phyloP scores from a whole-genome alignment of 345 rosid species.

The Aurinia saxatilis region DNA sequence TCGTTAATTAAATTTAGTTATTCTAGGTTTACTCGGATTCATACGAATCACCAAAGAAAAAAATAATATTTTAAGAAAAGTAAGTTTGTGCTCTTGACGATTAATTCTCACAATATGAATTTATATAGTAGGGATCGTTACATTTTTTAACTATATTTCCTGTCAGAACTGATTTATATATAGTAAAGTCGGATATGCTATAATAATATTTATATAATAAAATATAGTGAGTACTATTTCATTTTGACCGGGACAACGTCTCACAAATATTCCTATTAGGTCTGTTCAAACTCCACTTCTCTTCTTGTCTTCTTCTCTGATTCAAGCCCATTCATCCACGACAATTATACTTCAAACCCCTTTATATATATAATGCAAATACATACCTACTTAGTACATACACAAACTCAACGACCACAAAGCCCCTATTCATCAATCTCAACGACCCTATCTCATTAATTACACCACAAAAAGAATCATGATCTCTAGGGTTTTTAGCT shows the following conservation, averaged over 20 bases:
- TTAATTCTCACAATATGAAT: too few relatives aligned
- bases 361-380: slow-evolving; percentile 6
- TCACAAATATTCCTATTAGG: slow-evolving; percentile 22
- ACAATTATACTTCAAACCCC: slow-evolving; percentile 12
- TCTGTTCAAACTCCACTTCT: slow-evolving; percentile 22
- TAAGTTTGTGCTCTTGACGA: too few relatives aligned
- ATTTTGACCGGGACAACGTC: slow-evolving; percentile 28
- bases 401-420: not conserved
- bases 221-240: not conserved
- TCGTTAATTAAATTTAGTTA: too few relatives aligned
- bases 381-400: not conserved
- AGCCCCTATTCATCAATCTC: not conserved
- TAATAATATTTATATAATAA: too few relatives aligned
- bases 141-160: too few relatives aligned
- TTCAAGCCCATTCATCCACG: slow-evolving; percentile 30
- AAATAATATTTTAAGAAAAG: too few relatives aligned
- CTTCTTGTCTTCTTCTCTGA: slow-evolving; percentile 19
- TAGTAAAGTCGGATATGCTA: too few relatives aligned
- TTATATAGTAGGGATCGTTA: too few relatives aligned
- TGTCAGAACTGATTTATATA: too few relatives aligned
- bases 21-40: too few relatives aligned
- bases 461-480: slow-evolving; percentile 5
- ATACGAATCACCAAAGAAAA: too few relatives aligned
- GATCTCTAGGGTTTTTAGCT: slow-evolving; percentile 26
- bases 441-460: not conserved